A percentile compares a stretch with the other conserved stretches of the same genome.
phyloP scores from a whole-genome alignment of 169 alveolate genomes.

The Cytauxzoon felis region DNA sequence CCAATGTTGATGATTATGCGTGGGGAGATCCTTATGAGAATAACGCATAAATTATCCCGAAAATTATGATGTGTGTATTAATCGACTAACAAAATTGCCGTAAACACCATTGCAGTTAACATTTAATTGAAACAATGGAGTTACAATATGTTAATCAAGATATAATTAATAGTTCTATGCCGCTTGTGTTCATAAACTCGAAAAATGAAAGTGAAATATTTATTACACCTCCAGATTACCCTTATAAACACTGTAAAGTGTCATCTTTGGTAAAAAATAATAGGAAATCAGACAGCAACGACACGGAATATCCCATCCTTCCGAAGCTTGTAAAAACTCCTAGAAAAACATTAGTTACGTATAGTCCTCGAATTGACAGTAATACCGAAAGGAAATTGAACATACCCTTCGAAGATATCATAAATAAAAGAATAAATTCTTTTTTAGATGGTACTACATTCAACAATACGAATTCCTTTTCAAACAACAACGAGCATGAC shows the following conservation, averaged over 20 bases:
- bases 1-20: too few species aligned
- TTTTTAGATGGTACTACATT: background rate
- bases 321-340: conserved; percentile 57
- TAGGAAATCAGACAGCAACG: background rate
- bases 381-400: background rate
- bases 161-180: background rate
- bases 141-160: background rate
- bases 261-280: background rate
- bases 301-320: conserved; percentile 36
- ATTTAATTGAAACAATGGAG: too few species aligned
- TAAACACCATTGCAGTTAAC: too few species aligned
- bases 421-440: background rate
- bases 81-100: too few species aligned
- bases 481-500: too few species aligned
- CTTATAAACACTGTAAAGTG: conserved; percentile 24
- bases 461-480: too few species aligned
- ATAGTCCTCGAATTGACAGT: conserved; percentile 14
- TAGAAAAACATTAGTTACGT: conserved; percentile 45
- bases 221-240: conserved; percentile 49
- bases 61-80: too few species aligned
- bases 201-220: conserved; percentile 27
- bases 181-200: conserved; percentile 40
- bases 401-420: conserved; percentile 16
- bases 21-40: too few species aligned
- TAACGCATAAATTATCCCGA: too few species aligned